Evolutionary conservation across 306 rosid genomes (phyloP), one percentile per base, ranked within the genome.

Genomic region (Prunus mume): DNA sequence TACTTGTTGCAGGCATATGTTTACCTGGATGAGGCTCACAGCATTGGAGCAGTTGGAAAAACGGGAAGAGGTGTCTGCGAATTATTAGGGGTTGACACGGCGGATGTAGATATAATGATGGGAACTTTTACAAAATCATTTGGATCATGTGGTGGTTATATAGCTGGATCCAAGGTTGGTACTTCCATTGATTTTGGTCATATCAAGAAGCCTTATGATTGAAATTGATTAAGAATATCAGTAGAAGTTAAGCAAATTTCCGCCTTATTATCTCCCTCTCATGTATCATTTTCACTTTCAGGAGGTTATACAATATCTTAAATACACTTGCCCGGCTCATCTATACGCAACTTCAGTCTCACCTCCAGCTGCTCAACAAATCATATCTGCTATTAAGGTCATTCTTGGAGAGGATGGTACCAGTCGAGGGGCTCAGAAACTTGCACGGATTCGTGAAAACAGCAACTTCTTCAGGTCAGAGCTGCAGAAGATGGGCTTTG

Each of bases 41-140:
- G 97, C 88, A 91, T 91, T 62, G 97, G 97, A 83, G 95, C 95
- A 25, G 93, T 91, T 79, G 97, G 97, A 66, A 91, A 90, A 88
- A 65, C 95, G 5, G 95, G 87, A 71, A 77, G 85, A 66, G 87
- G 82, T 25, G 80, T 84, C 49, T 84, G 97, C 87, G 97, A 90
- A 84, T 93, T 92, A 54, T 79, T 92, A 77, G 96, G 91, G 56
- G 97, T 88, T 72, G 90, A 92, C 83, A 64, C 93, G 57, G 92
- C 93, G 19, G 96, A 88, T 80, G 80, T 90, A 38, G 96, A 90
- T 80, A 76, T 92, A 78, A 90, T 90, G 96, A 90, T 90, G 96
- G 96, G 96, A 78, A 92, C 96, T 43, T 92, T 92, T 81, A 90
- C 96, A 71, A 92, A 88, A 83, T 90, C 93, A 51, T 90, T 92